Evolutionary conservation across 305 asterid species (phyloP), one percentile per base, ranked within the genome.

Genomic region (Fraxinus xanthoxyloides): DNA sequence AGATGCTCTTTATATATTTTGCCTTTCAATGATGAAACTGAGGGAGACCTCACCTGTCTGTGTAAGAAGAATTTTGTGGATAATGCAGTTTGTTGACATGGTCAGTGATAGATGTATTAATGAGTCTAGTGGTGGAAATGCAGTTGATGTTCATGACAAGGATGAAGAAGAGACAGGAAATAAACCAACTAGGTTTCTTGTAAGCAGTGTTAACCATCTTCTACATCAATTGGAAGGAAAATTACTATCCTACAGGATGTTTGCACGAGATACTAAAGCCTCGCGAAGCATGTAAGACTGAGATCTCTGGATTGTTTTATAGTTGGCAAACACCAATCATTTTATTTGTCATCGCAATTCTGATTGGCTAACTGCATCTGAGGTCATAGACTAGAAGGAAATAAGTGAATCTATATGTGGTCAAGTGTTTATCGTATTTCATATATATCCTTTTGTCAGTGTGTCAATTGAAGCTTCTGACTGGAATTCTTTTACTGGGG

Each of bases 241-340:
- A 84, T 79, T 91, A 81, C 90, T 92, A 74, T 95, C 98, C 70
- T 95, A 89, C 90, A 94, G 90, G 92, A 90, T 95, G 92, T 94
- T 94, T 92, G 99, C 99, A 67, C 91, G 99, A 56, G 99, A 93
- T 89, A 90, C 96, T 7, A 93, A 94, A 87, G 93, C 99, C 85
- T 89, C 98, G 78, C 86, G 97, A 85, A 95, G 88, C 87, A 76
- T 77, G 99, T 95, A 93, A 91, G 93, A 65, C 61, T 75, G 30
- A 17, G 17, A 59, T 46, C 69, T 19, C 76, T 28, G 69, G 7
- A 28, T 80, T 32, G n/a, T 21, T 32, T 19, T 63, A 59, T 12
- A 13, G 67, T 56, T 76, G 19, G 65, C 23, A 76, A 63, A 54
- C 51, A 28, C 63, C 28, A 46, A 21, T 36, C 21, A 75, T 28